phyloP scores from a whole-genome alignment of 306 rosid genomes.

The Gleditsia sinensis region DNA sequence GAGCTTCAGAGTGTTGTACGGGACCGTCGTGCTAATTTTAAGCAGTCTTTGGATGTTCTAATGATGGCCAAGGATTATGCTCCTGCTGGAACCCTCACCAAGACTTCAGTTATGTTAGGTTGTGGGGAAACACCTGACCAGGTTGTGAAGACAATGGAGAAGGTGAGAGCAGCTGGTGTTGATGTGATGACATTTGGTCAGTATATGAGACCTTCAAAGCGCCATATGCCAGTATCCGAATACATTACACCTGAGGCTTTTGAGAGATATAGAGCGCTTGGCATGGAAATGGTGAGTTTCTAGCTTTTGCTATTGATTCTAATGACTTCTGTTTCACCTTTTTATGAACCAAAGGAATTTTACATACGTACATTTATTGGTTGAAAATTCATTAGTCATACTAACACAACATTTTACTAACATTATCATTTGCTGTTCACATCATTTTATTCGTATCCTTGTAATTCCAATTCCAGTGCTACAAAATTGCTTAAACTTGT shows the following conservation, averaged over 20 bases:
- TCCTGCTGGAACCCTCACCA: slow-evolving; percentile 90
- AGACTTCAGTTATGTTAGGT: slow-evolving; percentile 97
- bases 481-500: neutral
- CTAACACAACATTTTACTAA: neutral
- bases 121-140: slow-evolving; percentile 98
- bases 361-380: neutral
- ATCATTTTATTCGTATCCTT: slow-evolving; percentile 9
- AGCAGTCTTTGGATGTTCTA: slow-evolving; percentile 90
- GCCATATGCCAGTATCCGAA: slow-evolving; percentile 96
- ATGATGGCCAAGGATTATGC: slow-evolving; percentile 85
- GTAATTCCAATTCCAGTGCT: neutral
- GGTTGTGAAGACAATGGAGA: slow-evolving; percentile 96
- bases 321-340: neutral
- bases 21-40: slow-evolving; percentile 93
- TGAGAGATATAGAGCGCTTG: slow-evolving; percentile 77
- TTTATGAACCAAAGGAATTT: slow-evolving; percentile 18
- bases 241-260: slow-evolving; percentile 96
- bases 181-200: slow-evolving; percentile 99
- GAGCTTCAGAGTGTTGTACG: slow-evolving; percentile 89
- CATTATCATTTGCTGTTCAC: slow-evolving; percentile 8
- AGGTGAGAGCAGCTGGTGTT: slow-evolving; percentile 98
- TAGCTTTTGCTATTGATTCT: slow-evolving; percentile 18
- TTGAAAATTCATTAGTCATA: neutral
- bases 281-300: slow-evolving; percentile 86
- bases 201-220: slow-evolving; percentile 98